A percentile compares a stretch with the other conserved stretches of the same genome.
phyloP scores from a whole-genome alignment of 2,329 filamentous ascomycete species.

The Chrysosporium queenslandicum region DNA sequence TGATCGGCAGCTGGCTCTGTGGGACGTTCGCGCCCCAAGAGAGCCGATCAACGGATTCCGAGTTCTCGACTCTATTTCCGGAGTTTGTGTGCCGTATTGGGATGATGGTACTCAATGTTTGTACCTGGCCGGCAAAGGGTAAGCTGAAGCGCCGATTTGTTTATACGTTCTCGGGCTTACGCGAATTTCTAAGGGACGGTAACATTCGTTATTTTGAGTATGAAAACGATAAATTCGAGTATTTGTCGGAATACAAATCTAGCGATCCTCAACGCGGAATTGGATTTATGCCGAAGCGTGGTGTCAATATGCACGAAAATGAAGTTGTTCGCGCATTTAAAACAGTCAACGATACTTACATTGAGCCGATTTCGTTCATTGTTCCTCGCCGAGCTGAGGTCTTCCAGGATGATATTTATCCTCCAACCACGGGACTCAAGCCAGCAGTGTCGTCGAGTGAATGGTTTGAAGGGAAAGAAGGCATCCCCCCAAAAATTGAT shows the following conservation, averaged over 20 bases:
- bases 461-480: constrained; percentile 80
- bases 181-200: constrained; percentile 57
- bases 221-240: constrained; percentile 97
- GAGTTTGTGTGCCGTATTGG: constrained; percentile 99
- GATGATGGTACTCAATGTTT: constrained; percentile 92
- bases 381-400: constrained; percentile 86
- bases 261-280: constrained; percentile 86
- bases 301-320: constrained; percentile 93
- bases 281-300: constrained; percentile 87
- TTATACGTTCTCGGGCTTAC: background rate
- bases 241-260: constrained; percentile 95
- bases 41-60: constrained; percentile 86
- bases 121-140: constrained; percentile 96
- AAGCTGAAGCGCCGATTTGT: constrained; percentile 30
- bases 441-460: constrained; percentile 69
- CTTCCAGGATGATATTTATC: constrained; percentile 96
- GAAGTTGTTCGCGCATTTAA: constrained; percentile 95
- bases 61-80: constrained; percentile 87
- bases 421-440: constrained; percentile 69
- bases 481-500: constrained; percentile 79
- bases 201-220: constrained; percentile 99
- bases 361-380: constrained; percentile 96
- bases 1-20: constrained; percentile 87
- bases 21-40: constrained; percentile 71
- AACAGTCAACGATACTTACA: constrained; percentile 86